Base-by-base conservation (phyloP, 352 stramenopile species). In the Phytophthora lateralis region DNA sequence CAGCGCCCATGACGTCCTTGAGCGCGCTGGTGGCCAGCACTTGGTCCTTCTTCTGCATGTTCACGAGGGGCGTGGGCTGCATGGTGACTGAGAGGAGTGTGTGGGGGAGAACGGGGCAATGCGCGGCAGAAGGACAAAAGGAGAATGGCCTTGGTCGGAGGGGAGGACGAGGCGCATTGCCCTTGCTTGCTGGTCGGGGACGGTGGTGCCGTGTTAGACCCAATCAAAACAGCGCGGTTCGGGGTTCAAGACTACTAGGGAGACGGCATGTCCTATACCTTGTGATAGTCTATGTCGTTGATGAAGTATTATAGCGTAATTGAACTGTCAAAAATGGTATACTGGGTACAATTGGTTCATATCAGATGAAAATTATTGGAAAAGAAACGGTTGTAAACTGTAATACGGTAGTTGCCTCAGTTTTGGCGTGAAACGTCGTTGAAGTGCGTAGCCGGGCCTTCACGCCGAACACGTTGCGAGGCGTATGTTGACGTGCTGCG, bases 1-100 rank as follows among this genome's bases (percentile, higher is more conserved):
- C 80, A 6, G 78, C 78, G 18, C 76, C 78, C 44, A 93, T 76
- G 37, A 78, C 82, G 60, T 93, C 84, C 54, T 93, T 93, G 20
- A 93, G 61, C 12, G 84, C 81, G 45, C 76, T 89, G 27, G 84
- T 93, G 29, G 84, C 84, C 37, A 93, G 51, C 30, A 85, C 46
- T 41, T 75, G 53, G 12, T 75, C 55, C 39, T 60, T 70, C 39
- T 30, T 51, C 26, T 68, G 50, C 60, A 63, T 67, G 15, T 57
- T 71, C 2, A 61, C 59, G 38, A 69, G 39, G 24, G 59, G 64
- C 29, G 58, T 52, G 30, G 30, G 29, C 37, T 72, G 27, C 55
- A 63, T 62, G 34, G 55, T 66, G 32, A 58, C 49, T 15, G 37
- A 63, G 42, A 45, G 17, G 38, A 12, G 20, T 12, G 21, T n/a